Conservation (phyloP, 306 rosid species). For the Lathyrus tuberosus region DNA sequence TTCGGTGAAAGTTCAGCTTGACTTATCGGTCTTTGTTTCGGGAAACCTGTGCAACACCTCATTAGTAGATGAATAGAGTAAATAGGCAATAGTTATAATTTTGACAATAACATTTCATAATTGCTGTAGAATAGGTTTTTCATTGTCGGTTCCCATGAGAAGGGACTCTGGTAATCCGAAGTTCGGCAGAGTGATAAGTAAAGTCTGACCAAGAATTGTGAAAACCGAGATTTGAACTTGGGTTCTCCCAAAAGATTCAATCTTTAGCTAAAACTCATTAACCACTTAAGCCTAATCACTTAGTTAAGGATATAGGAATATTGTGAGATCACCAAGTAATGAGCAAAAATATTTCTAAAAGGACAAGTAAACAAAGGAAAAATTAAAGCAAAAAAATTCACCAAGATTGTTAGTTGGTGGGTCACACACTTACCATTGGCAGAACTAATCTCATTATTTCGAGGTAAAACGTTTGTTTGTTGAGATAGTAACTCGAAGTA, state of each 20-base stretch:
- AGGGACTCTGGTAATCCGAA: not conserved
- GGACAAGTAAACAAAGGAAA: not conserved
- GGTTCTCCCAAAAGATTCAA: not conserved
- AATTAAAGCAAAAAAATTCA: conserved; percentile 34
- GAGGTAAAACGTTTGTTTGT: conserved; percentile 48
- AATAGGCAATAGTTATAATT: not conserved
- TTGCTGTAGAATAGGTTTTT: conserved; percentile 1
- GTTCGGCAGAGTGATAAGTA: not conserved
- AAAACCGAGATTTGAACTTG: not conserved
- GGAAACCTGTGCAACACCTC: conserved; percentile 61
- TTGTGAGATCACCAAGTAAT: not conserved
- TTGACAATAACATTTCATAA: not conserved
- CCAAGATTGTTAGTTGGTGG: conserved; percentile 41
- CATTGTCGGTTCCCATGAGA: not conserved
- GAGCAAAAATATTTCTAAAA: not conserved
- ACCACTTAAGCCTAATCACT: not conserved
- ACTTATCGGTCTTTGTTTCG: conserved; percentile 50
- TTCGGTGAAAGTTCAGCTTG: conserved; percentile 58
- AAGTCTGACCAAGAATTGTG: not conserved
- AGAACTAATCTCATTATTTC: conserved; percentile 58
- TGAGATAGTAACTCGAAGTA: conserved; percentile 40
- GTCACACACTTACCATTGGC: conserved; percentile 51
- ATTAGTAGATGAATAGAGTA: conserved; percentile 33
- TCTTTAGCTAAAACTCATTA: not conserved
- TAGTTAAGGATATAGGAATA: conserved; percentile 8